These are phyloP conservation scores for Melampsora occidentalis DNA, from an alignment of 1,284 basidiomycete genomes.

Conservation along the genomic window DNA sequence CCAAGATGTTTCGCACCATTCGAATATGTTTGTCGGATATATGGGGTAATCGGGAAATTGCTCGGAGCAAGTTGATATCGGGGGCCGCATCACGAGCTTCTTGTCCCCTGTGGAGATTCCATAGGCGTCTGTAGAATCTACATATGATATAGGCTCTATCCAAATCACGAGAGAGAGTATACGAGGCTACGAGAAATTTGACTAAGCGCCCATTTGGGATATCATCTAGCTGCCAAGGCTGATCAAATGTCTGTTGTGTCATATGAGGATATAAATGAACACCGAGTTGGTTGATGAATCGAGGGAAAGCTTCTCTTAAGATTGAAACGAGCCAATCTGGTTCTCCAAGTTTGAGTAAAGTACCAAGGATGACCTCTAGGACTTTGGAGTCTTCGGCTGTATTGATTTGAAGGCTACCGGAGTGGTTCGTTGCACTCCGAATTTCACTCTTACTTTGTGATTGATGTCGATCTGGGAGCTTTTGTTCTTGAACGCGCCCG, in stretches of 20 bases:
- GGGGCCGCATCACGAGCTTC: slow-evolving; percentile 5
- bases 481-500: neutral
- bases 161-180: slow-evolving; percentile 12
- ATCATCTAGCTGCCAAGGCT: neutral
- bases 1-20: slow-evolving; percentile 5
- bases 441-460: neutral
- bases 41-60: slow-evolving; percentile 4
- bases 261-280: slow-evolving; percentile 15
- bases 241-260: neutral
- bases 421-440: neutral
- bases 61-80: slow-evolving; percentile 14
- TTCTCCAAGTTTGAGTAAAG: slow-evolving; percentile 20
- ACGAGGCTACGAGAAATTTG: slow-evolving; percentile 20
- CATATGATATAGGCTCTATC: neutral
- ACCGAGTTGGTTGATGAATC: slow-evolving; percentile 15
- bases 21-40: neutral
- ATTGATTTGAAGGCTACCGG: neutral
- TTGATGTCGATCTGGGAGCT: neutral
- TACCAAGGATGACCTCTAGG: slow-evolving; percentile 23
- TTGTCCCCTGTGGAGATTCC: too few species aligned
- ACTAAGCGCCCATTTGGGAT: slow-evolving; percentile 20
- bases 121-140: neutral
- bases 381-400: neutral
- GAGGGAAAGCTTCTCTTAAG: slow-evolving; percentile 21
- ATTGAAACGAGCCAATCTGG: slow-evolving; percentile 39